Evolutionary conservation across 345 rosid genomes (phyloP), one percentile per base, ranked within the genome.

Genomic region (Populus tremula): DNA sequence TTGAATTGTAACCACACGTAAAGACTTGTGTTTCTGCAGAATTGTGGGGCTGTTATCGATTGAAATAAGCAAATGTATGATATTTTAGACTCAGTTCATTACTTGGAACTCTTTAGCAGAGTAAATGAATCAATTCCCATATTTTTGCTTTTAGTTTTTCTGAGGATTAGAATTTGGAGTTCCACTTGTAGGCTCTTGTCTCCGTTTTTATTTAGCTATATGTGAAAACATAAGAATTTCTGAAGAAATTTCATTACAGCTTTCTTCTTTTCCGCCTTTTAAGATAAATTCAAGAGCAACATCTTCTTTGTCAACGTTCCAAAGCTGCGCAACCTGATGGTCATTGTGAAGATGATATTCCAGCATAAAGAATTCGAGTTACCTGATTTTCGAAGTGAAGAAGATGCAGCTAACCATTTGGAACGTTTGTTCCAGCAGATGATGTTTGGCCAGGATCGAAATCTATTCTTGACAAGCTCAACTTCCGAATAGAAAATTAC

Each of bases 371-470:
- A 73, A 27, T 0, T 1, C 27, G 29, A 16, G 31, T 61, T 47
- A 7, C 66, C 67, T 61, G 70, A 62, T 18, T 78, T 75, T 71
- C 77, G 23, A 75, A 76, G 79, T 61, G 79, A 78, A 35, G 71
- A 82, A 82, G 85, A 82, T 71, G 82, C 70, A 17, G 47, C 67
- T 21, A 43, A 70, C 75, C 82, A 75, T 67, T 47, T 82, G 73
- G 82, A 78, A 71, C 41, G 21, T 31, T 41, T 82, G 62, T 18
- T 82, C 1, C 56, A 65, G 85, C 35, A 41, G 27, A 67, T 45
- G 85, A 82, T 70, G 82, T 82, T 71, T 78, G 85, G 85, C 25
- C 79, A 41, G 74, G 74, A 54, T 76, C 82, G 50, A 71, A 78
- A 35, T 20, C 53, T 75, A 64, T 78, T 36, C 29, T 82, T 56